These are phyloP conservation scores for Rhodotorula sp. DNA, from an alignment of 1,284 basidiomycete species.

Conservation along the genomic window DNA sequence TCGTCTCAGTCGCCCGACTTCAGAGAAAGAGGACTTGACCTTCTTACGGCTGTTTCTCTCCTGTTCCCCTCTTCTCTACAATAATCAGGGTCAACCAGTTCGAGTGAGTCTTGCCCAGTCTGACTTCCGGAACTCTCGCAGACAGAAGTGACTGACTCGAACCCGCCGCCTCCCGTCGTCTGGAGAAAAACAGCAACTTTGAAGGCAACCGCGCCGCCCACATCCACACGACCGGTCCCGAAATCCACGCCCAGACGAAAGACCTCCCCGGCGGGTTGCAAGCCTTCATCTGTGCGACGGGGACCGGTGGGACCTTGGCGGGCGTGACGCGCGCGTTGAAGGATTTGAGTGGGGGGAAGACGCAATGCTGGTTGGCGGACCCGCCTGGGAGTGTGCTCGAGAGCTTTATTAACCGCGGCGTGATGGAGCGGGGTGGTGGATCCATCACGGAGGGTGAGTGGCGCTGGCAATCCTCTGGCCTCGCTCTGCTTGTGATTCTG, in stretches of 20 bases:
- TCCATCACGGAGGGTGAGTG: constrained; percentile 89
- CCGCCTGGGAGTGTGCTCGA: constrained; percentile 92
- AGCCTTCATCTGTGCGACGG: constrained; percentile 89
- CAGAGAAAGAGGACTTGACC: constrained; percentile 55
- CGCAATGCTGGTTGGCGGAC: constrained; percentile 92
- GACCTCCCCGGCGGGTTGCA: constrained; percentile 56
- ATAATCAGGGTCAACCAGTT: constrained; percentile 69
- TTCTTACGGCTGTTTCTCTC: background rate
- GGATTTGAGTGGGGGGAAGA: constrained; percentile 75
- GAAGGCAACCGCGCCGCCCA: constrained; percentile 76
- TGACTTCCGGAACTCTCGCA: too few species aligned
- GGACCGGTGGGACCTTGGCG: constrained; percentile 93
- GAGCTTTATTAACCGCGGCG: constrained; percentile 75
- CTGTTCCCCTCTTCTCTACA: background rate
- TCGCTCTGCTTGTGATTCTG: too few species aligned
- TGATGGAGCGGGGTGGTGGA: constrained; percentile 74
- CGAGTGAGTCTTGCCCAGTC: too few species aligned
- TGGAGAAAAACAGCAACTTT: constrained; percentile 36
- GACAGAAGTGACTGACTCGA: too few species aligned
- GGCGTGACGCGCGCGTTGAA: constrained; percentile 82
- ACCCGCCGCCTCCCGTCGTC: background rate
- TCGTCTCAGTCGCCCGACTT: background rate
- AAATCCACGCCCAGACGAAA: constrained; percentile 89
- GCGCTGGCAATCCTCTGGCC: background rate
- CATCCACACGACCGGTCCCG: constrained; percentile 88